These are phyloP conservation scores for Copromyces sp. DNA, from an alignment of 495 filamentous ascomycete species.

Conservation along the genomic window DNA sequence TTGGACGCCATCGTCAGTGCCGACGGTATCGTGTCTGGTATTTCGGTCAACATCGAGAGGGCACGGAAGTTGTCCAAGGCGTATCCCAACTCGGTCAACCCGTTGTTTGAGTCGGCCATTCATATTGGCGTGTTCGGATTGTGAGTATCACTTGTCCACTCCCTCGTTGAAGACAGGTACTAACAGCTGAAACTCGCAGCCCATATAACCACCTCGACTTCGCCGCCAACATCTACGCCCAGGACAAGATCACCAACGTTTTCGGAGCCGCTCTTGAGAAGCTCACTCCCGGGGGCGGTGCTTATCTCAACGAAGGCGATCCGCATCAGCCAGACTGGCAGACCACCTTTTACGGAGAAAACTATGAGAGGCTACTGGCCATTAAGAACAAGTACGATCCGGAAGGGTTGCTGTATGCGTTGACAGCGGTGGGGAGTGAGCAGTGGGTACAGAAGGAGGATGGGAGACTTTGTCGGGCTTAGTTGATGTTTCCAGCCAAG, in stretches of 20 bases:
- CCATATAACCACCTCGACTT: not conserved
- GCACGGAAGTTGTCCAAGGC: not conserved
- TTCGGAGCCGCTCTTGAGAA: conserved; percentile 8
- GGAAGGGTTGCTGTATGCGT: conserved; percentile 42
- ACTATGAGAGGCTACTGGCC: conserved; percentile 39
- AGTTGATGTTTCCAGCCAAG: not conserved
- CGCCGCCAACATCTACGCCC: not conserved
- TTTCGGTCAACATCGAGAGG: not conserved
- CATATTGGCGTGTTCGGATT: not conserved
- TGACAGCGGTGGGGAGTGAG: conserved; percentile 45
- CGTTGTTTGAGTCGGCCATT: not conserved
- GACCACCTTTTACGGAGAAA: conserved; percentile 45
- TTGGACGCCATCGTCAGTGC: not conserved
- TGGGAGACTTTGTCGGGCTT: conserved; percentile 22
- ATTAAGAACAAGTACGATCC: conserved; percentile 50
- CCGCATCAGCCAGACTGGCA: conserved; percentile 50
- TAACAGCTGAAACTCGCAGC: not conserved
- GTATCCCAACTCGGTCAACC: not conserved
- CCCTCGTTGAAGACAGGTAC: not conserved
- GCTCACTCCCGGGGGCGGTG: conserved; percentile 28
- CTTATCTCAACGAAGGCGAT: conserved; percentile 43
- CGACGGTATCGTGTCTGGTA: not conserved
- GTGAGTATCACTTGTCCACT: not conserved
- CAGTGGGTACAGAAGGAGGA: conserved; percentile 36
- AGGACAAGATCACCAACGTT: conserved; percentile 6